These are phyloP conservation scores for Haematococcus lacustris DNA, from an alignment of 139 green algal species.

Conservation along the genomic window DNA sequence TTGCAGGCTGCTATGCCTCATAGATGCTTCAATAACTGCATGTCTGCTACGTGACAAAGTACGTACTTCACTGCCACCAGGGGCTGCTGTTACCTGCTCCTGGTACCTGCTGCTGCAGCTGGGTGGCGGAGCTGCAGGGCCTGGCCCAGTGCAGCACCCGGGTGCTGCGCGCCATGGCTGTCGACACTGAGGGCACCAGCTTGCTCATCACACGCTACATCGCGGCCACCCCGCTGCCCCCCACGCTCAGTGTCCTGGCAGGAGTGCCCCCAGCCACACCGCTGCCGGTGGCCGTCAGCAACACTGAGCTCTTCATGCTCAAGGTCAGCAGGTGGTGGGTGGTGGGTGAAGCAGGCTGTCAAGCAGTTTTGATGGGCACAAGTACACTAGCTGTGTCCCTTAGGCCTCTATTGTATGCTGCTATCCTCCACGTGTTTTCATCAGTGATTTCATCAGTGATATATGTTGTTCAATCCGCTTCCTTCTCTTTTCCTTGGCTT, in stretches of 20 bases:
- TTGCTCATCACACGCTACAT: conserved; percentile 40
- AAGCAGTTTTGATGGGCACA: too few relatives aligned
- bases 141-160: conserved; percentile 22
- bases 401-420: too few relatives aligned
- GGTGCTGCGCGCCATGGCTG: conserved; percentile 21
- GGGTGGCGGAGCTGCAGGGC: conserved; percentile 19
- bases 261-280: not conserved
- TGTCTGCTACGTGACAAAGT: too few relatives aligned
- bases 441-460: too few relatives aligned
- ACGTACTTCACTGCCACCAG: not conserved
- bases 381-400: too few relatives aligned
- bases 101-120: conserved; percentile 9
- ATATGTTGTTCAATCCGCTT: too few relatives aligned
- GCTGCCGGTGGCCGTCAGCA: conserved; percentile 5
- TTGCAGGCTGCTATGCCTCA: too few relatives aligned
- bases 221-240: conserved; percentile 29
- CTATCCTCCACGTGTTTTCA: too few relatives aligned
- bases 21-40: too few relatives aligned
- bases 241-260: conserved; percentile 6
- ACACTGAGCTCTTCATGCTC: conserved; percentile 29
- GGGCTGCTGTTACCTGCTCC: not conserved
- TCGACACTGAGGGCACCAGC: conserved; percentile 33
- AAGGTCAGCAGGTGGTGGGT: conserved; percentile 15
- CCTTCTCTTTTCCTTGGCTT: too few relatives aligned
- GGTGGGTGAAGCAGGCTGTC: too few relatives aligned